phyloP scores from a whole-genome alignment of 2,329 filamentous ascomycete genomes.

The Calonectria pteridis region DNA sequence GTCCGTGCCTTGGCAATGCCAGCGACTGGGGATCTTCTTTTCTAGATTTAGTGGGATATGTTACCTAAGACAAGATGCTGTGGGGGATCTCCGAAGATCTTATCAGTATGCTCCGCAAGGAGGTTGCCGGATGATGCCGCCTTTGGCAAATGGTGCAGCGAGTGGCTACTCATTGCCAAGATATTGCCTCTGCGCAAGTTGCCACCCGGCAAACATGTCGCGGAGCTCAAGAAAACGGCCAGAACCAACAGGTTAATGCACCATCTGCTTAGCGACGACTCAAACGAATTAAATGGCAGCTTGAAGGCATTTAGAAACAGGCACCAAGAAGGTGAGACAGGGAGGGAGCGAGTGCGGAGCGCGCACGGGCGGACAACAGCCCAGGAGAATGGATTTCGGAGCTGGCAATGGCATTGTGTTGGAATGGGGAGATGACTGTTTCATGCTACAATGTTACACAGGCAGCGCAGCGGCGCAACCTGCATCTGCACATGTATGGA shows the following conservation, averaged over 20 bases:
- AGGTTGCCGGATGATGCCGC: conserved; percentile 10
- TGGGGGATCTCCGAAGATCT: conserved; percentile 2
- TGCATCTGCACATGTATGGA: conserved; percentile 11
- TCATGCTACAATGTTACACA: conserved; percentile 15
- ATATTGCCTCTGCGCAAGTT: not conserved
- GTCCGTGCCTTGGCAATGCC: conserved; percentile 30
- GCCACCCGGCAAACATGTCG: not conserved
- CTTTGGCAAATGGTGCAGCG: not conserved
- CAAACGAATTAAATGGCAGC: conserved; percentile 12
- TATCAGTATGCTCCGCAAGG: not conserved
- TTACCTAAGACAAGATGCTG: conserved; percentile 26
- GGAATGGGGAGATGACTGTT: conserved; percentile 13
- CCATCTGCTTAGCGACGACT: not conserved
- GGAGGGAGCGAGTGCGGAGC: conserved; percentile 4
- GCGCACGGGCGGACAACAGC: not conserved
- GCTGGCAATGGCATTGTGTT: conserved; percentile 7
- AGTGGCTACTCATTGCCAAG: not conserved
- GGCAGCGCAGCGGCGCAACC: conserved; percentile 2
- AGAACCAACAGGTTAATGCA: not conserved
- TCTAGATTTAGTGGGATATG: conserved; percentile 16
- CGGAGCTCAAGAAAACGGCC: not conserved
- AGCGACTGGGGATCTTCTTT: conserved; percentile 22
- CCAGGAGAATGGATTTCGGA: conserved; percentile 15
- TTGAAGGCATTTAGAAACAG: not conserved
- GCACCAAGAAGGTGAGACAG: conserved; percentile 3